Evolutionary conservation across 2,329 filamentous ascomycete genomes (phyloP), one percentile per base, ranked within the genome.

Genomic region (Venturiaceae sp.): DNA sequence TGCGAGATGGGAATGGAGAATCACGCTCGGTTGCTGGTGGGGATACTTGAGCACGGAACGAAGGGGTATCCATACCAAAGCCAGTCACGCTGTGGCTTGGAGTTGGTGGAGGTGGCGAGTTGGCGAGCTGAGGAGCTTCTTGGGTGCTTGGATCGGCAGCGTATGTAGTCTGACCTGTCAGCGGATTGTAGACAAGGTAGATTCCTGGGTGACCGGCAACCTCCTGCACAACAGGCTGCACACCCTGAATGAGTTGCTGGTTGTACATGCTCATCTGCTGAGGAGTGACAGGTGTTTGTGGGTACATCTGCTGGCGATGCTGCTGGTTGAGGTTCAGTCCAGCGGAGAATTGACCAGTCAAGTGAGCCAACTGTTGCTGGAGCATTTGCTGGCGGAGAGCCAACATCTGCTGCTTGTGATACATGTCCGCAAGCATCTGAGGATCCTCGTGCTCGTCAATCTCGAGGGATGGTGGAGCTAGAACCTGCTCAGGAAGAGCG

Each of bases 321-420:
- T 66, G 61, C 11, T 41, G 57, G 55, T 64, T 63, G 57, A 92
- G 70, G 68, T 79, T 89, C 72, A 94, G 75, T 60, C 83, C 83
- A 71, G 91, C 87, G 67, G 92, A 88, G 72, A 92, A 88, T 73
- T 91, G 88, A 61, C 26, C 39, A 67, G 92, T 94, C 26, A 96
- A 84, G 63, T 78, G 88, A 65, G 90, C 83, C 64, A 97, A 81
- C 75, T 97, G 91, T 75, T 96, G 92, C 75, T 97, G 92, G 26
- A 60, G 60, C 63, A 89, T 87, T 75, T 96, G 91, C 75, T 97
- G 92, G 74, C 96, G 92, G 69, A 96, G 90, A 41, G 91, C 90
- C 55, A 99, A 81, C 69, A 95, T 95, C 70, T 94, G 77, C 72
- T 96, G 96, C 67, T 91, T 95, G 59, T 90, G 88, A 68, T 96